phyloP scores from a whole-genome alignment of 148 eudicot genomes.

The Vaccinium darrowii region DNA sequence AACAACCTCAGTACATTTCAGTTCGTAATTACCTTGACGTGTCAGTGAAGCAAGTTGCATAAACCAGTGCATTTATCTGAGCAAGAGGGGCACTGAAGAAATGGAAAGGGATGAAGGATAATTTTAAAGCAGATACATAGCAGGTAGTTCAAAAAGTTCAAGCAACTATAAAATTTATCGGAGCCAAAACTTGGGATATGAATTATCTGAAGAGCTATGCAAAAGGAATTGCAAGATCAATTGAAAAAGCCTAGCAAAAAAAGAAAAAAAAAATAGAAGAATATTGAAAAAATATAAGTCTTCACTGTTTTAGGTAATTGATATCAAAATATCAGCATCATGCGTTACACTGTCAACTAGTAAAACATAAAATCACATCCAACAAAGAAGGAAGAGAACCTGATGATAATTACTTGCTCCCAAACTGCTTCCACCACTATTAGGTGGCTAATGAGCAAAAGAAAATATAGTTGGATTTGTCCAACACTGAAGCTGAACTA shows the following conservation, averaged over 20 bases:
- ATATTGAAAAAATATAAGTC: neutral
- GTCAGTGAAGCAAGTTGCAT: conserved; percentile 81
- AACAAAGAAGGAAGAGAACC: neutral
- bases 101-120: neutral
- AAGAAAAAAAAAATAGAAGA: neutral
- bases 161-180: neutral
- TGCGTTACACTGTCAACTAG: neutral
- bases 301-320: neutral
- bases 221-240: neutral
- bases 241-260: too few relatives aligned
- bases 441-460: neutral
- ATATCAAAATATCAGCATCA: neutral
- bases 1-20: neutral
- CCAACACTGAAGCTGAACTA: neutral
- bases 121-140: neutral
- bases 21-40: conserved; percentile 60
- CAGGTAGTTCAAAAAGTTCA: conserved; percentile 12
- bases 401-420: neutral
- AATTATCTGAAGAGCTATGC: neutral
- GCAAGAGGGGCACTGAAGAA: conserved; percentile 80
- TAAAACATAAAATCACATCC: neutral
- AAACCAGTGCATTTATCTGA: conserved; percentile 69
- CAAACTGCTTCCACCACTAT: neutral
- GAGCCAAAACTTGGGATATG: neutral
- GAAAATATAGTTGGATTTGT: neutral